phyloP scores from a whole-genome alignment of 371 early-diverging fungal genomes.

The Actinomortierella ambigua region DNA sequence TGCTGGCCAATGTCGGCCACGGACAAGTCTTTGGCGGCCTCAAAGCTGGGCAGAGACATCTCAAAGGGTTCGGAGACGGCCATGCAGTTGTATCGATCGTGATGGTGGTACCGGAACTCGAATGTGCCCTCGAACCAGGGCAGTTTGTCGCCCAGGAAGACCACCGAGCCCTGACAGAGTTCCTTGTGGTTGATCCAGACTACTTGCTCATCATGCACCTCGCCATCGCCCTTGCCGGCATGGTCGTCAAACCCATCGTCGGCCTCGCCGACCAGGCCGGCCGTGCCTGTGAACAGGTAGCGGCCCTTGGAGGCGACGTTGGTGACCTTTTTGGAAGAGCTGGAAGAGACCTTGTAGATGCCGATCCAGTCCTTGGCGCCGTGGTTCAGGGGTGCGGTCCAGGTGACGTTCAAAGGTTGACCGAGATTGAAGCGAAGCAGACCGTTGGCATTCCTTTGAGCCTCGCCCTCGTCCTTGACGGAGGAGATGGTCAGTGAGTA shows the following conservation, averaged over 20 bases:
- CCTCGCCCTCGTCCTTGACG: not conserved
- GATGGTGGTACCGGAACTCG: slow-evolving; percentile 90
- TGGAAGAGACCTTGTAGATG: slow-evolving; percentile 78
- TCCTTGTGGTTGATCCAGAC: slow-evolving; percentile 20
- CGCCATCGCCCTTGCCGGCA: slow-evolving; percentile 49
- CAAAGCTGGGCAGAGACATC: slow-evolving; percentile 51
- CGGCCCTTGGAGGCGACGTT: slow-evolving; percentile 74
- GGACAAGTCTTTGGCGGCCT: slow-evolving; percentile 12
- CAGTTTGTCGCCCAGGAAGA: slow-evolving; percentile 65
- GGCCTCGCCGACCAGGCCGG: slow-evolving; percentile 18
- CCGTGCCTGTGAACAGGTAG: slow-evolving; percentile 56
- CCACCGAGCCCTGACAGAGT: slow-evolving; percentile 47
- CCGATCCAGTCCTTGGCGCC: slow-evolving; percentile 93
- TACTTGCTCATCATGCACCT: slow-evolving; percentile 44
- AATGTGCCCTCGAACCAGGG: slow-evolving; percentile 89
- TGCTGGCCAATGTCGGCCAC: slow-evolving; percentile 34
- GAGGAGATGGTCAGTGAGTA: slow-evolving; percentile 49
- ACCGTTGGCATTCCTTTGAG: slow-evolving; percentile 11
- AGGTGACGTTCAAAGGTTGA: slow-evolving; percentile 68
- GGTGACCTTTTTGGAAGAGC: slow-evolving; percentile 75
- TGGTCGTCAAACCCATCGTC: slow-evolving; percentile 44
- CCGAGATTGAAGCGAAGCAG: slow-evolving; percentile 63
- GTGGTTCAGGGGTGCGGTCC: slow-evolving; percentile 76
- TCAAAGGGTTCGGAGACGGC: slow-evolving; percentile 79
- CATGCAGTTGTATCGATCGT: slow-evolving; percentile 85